These are phyloP conservation scores for Fusarium heterosporum DNA, from an alignment of 2,329 filamentous ascomycete genomes.

Conservation along the genomic window DNA sequence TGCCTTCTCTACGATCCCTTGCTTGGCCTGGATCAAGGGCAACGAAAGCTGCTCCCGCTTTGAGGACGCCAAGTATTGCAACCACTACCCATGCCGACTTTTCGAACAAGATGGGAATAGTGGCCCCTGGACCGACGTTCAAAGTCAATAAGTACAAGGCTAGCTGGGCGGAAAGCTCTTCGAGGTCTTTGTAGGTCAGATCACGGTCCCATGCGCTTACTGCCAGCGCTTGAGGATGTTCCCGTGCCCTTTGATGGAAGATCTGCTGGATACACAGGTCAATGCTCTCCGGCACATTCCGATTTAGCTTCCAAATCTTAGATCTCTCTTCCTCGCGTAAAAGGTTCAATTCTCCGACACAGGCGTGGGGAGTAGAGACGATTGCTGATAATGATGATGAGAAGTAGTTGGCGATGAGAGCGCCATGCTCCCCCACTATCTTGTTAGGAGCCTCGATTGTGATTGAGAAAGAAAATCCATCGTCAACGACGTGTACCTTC, in stretches of 20 bases:
- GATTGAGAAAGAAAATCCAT: not conserved
- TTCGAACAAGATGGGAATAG: not conserved
- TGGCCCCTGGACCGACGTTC: not conserved
- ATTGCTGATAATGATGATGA: not conserved
- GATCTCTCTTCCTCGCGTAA: not conserved
- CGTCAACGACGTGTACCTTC: not conserved
- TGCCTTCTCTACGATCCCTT: not conserved
- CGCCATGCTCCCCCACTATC: not conserved
- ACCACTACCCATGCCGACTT: not conserved
- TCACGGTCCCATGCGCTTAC: slow-evolving; percentile 46
- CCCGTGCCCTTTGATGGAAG: not conserved
- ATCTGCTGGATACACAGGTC: not conserved
- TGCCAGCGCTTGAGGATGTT: slow-evolving; percentile 13
- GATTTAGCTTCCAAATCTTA: not conserved
- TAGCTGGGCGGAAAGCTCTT: slow-evolving; percentile 14
- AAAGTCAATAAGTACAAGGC: too few species aligned
- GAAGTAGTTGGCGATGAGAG: not conserved
- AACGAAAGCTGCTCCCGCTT: not conserved
- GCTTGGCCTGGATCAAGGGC: not conserved
- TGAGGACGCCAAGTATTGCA: not conserved
- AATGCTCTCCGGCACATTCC: not conserved
- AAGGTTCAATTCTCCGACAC: not conserved
- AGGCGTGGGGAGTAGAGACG: not conserved
- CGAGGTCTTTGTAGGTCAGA: too few species aligned
- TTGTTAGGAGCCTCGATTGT: not conserved